A percentile compares a stretch with the other conserved stretches of the same genome.
phyloP scores from a whole-genome alignment of 768 basidiomycete genomes.

The Leucocoprinus sp. region DNA sequence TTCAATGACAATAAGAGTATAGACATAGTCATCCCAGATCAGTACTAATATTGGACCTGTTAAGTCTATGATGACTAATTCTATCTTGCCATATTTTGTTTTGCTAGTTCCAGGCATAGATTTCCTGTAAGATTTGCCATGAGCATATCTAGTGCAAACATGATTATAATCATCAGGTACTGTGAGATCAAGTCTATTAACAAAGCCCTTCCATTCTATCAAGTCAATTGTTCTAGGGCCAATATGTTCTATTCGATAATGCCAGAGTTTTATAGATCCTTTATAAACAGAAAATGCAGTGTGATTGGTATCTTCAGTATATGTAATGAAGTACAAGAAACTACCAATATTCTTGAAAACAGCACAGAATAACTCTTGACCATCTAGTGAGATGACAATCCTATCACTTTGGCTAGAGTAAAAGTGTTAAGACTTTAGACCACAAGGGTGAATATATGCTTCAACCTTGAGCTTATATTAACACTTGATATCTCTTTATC shows the following conservation, averaged over 20 bases:
- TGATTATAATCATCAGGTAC: conserved; percentile 12
- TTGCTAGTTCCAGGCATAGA: conserved; percentile 20
- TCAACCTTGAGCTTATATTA: too few species aligned
- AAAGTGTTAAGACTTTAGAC: too few species aligned
- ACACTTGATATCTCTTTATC: too few species aligned
- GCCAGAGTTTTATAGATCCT: conserved; percentile 18
- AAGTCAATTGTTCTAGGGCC: conserved; percentile 12
- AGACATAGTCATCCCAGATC: conserved; percentile 16
- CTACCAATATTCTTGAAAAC: too few species aligned
- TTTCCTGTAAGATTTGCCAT: conserved; percentile 19
- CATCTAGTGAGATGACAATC: too few species aligned
- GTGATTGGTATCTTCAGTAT: too few species aligned
- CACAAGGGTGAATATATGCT: too few species aligned
- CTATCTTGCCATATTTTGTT: conserved; percentile 14
- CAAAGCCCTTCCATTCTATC: conserved; percentile 16
- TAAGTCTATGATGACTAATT: conserved; percentile 17
- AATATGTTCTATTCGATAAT: conserved; percentile 19
- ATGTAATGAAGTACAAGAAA: too few species aligned
- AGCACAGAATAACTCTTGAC: too few species aligned
- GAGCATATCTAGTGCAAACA: conserved; percentile 19
- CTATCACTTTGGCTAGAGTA: too few species aligned
- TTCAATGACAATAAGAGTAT: conserved; percentile 25
- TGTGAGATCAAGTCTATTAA: conserved; percentile 18
- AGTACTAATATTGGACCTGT: conserved; percentile 20
- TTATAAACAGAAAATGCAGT: too few species aligned